Conservation (phyloP, 768 basidiomycete genomes). For the Rhodosporidiobolus sp. region DNA sequence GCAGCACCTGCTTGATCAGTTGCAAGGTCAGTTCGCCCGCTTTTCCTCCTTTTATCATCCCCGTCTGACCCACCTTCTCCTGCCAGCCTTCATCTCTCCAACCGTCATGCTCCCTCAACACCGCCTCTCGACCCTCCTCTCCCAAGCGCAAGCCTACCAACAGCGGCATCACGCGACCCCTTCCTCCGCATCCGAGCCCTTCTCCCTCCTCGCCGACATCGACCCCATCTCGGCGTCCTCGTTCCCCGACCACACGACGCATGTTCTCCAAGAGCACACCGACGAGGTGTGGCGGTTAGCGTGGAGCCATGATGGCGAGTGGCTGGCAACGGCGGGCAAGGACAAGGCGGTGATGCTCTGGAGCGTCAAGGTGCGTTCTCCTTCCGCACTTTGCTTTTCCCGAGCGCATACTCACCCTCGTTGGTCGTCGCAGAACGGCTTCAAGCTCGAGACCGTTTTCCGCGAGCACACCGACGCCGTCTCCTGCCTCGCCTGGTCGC, state of each 20-base stretch:
- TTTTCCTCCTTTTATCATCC: not conserved
- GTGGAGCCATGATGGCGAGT: slow-evolving; percentile 86
- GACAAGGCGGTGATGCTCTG: slow-evolving; percentile 87
- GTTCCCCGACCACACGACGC: slow-evolving; percentile 74
- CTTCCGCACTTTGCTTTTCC: not conserved
- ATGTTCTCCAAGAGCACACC: slow-evolving; percentile 75
- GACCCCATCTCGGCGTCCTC: slow-evolving; percentile 65
- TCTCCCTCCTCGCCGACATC: slow-evolving; percentile 86
- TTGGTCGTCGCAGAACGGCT: slow-evolving; percentile 54
- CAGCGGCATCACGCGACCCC: slow-evolving; percentile 67
- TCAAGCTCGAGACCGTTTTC: slow-evolving; percentile 54
- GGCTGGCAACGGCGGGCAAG: slow-evolving; percentile 80
- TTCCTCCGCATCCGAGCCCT: slow-evolving; percentile 56
- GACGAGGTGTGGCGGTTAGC: slow-evolving; percentile 95
- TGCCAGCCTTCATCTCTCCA: slow-evolving; percentile 83
- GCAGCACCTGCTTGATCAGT: slow-evolving; percentile 65
- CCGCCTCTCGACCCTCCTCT: slow-evolving; percentile 76
- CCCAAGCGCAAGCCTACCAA: slow-evolving; percentile 80
- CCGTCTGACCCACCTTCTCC: not conserved
- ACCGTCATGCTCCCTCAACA: slow-evolving; percentile 88
- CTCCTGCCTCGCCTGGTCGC: slow-evolving; percentile 84
- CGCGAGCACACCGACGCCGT: slow-evolving; percentile 75
- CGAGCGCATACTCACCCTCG: not conserved
- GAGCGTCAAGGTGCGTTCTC: slow-evolving; percentile 67
- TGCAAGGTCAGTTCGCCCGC: slow-evolving; percentile 75